A percentile compares a stretch with the other conserved stretches of the same genome.
phyloP scores from a whole-genome alignment of 2,329 filamentous ascomycete genomes.

The Claviceps paspali region DNA sequence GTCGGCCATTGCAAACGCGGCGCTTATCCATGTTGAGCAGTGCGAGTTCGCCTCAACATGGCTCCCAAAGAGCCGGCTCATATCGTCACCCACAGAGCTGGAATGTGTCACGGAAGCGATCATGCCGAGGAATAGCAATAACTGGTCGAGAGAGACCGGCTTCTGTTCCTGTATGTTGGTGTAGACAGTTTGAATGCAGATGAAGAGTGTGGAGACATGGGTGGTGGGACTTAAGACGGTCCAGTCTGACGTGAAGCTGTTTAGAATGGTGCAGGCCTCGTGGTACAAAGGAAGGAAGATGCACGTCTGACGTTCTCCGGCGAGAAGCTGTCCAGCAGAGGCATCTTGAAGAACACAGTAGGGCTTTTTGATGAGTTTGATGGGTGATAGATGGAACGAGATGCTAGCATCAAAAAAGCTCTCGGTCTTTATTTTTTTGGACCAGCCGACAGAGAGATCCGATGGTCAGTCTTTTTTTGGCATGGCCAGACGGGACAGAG shows the following conservation, averaged over 20 bases:
- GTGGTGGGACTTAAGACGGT: background rate
- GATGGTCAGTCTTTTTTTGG: background rate
- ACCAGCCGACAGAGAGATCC: background rate
- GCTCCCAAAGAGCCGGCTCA: constrained; percentile 1
- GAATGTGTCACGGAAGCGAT: constrained; percentile 2
- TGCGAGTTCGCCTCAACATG: constrained; percentile 2
- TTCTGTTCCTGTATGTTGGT: background rate
- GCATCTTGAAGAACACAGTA: constrained; percentile 3
- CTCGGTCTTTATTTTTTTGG: background rate
- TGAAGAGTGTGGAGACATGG: constrained; percentile 1
- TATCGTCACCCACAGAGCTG: background rate
- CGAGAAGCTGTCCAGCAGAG: background rate
- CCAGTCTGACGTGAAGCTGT: constrained; percentile 1
- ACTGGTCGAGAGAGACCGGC: background rate
- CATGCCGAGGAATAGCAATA: constrained; percentile 3
- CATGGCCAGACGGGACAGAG: no score
- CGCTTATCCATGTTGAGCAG: constrained; percentile 3
- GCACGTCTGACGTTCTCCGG: constrained; percentile 1
- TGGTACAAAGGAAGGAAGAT: constrained; percentile 3
- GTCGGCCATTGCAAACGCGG: constrained; percentile 2
- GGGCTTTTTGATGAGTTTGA: constrained; percentile 5
- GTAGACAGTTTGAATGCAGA: constrained; percentile 4
- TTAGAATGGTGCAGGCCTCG: constrained; percentile 3
- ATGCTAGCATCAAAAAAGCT: background rate
- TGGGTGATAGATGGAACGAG: constrained; percentile 3